Evolutionary conservation across 2,329 filamentous ascomycete species (phyloP), one percentile per base, ranked within the genome.

Genomic region (Graphiopsis chlorocephala): DNA sequence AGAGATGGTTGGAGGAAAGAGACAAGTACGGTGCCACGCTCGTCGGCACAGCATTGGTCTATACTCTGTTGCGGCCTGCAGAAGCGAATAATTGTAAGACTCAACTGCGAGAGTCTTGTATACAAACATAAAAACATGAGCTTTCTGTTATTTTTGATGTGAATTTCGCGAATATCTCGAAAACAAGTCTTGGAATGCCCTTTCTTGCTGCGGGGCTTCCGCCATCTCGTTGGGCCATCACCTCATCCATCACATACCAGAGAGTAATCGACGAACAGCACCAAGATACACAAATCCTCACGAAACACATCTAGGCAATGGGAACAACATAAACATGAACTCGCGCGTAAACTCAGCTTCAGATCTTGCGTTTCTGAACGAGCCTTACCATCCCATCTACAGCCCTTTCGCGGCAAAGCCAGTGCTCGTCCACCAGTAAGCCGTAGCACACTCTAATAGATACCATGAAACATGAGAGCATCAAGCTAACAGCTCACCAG

Each of bases 321-420:
- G 17, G 20, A 56, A 26, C 6, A 26, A 31, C 2, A 48, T 23
- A 52, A 53, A 8, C 45, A 64, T 64, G 62, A 29, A 28, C 8
- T 64, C 62, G 4, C 53, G 62, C 29, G 23, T 58, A 10, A 23
- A 45, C 14, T 64, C 62, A 10, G 53, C 62, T 12, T 64, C 69
- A 17, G 72, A 74, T 42, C 66, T 69, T n/a, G 66, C 70, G 11
- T 72, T 75, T 58, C 68, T 72, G 62, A 65, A 71, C 65, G 71
- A 76, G 62, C 69, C 71, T 15, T 86, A 83, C 69, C 82, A 81
- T 53, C 84, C 84, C 1, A 74, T 86, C 61, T 82, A 85, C 68
- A 82, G 83, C 67, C 79, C 80, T n/a, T 76, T 82, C 55, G 73
- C 79, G 52, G 70, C 77, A 20, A 81, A 79, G 66, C 84, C 85